Conservation (phyloP, 768 basidiomycete species). For the Naematelia aurantialba region DNA sequence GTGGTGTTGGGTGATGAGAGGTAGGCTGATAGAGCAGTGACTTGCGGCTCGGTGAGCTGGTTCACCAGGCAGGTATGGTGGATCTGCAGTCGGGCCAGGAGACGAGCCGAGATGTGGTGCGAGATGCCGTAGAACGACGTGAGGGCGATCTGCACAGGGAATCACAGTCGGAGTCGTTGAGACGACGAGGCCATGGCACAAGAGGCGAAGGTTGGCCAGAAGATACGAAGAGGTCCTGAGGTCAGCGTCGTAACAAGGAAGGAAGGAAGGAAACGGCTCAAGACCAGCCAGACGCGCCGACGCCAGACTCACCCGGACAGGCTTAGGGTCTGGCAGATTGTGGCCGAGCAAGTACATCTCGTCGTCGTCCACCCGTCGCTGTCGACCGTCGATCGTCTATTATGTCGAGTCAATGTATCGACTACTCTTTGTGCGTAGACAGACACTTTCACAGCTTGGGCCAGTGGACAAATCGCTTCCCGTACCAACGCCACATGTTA, state of each 20-base stretch:
- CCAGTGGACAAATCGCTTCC: background rate
- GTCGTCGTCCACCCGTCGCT: constrained; percentile 1
- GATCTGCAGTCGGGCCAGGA: constrained; percentile 89
- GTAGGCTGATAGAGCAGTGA: constrained; percentile 88
- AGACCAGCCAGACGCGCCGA: too few relatives aligned
- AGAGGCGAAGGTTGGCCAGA: background rate
- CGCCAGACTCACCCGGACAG: constrained; percentile 69
- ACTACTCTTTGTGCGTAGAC: background rate
- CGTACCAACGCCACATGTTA: background rate
- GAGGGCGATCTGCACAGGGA: constrained; percentile 74
- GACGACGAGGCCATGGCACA: background rate
- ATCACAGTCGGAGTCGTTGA: background rate
- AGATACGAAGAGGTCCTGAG: background rate
- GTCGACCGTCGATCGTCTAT: background rate
- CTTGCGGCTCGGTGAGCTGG: constrained; percentile 77
- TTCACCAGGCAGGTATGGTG: constrained; percentile 78
- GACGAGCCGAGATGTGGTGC: constrained; percentile 65
- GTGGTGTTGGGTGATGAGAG: constrained; percentile 83
- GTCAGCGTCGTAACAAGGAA: constrained; percentile 1
- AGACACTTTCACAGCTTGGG: background rate
- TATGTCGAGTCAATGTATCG: background rate
- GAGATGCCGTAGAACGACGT: constrained; percentile 87
- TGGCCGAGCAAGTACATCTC: constrained; percentile 77
- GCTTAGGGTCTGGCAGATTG: constrained; percentile 69
- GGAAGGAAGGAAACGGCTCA: background rate